Conservation (phyloP, 257 asterid genomes). For the Vinca minor region DNA sequence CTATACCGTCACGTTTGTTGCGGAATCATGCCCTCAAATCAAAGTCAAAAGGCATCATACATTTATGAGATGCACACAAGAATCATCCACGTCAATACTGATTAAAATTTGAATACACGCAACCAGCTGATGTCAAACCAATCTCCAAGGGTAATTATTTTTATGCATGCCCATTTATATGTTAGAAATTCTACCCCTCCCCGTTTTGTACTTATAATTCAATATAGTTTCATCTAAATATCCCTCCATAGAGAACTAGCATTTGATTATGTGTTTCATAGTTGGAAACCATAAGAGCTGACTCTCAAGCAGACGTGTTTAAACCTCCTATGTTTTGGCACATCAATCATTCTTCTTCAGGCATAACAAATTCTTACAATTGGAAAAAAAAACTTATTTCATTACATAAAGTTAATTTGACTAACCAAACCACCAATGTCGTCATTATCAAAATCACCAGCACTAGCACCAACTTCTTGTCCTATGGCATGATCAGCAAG, state of each 20-base stretch:
- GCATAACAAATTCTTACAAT: background rate
- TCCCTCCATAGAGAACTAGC: background rate
- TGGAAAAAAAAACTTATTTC: background rate
- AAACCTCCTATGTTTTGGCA: background rate
- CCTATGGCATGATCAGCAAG: constrained; percentile 50
- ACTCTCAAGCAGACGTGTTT: background rate
- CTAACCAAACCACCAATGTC: constrained; percentile 64
- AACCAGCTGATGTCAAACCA: background rate
- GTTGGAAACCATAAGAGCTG: background rate
- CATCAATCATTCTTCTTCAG: background rate
- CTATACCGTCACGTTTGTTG: too few relatives aligned
- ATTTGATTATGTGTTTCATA: background rate
- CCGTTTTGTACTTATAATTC: background rate
- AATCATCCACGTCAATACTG: background rate
- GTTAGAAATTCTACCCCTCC: background rate
- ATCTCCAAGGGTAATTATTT: background rate
- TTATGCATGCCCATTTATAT: background rate
- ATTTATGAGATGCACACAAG: too few relatives aligned
- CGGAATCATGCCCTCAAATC: too few relatives aligned
- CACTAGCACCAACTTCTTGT: constrained; percentile 25
- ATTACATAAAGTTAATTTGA: background rate
- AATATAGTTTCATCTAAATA: too few relatives aligned
- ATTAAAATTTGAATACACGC: background rate
- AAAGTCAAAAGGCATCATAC: too few relatives aligned
- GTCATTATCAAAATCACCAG: constrained; percentile 59